phyloP scores from a whole-genome alignment of 306 rosid genomes.

The Cajanus cajan region DNA sequence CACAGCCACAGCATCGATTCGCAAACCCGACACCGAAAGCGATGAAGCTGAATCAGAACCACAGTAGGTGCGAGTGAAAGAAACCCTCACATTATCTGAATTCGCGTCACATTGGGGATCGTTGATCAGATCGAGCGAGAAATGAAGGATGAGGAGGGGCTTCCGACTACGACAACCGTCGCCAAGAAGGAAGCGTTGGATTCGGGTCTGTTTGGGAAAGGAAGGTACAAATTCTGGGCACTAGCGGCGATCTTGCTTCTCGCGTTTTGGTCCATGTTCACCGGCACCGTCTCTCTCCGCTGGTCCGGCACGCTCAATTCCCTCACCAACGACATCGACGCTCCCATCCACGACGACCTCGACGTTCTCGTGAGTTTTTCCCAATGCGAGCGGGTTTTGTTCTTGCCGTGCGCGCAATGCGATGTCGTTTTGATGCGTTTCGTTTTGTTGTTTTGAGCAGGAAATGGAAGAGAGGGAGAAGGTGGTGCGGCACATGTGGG shows the following conservation, averaged over 20 bases:
- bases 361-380: conserved; percentile 86
- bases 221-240: conserved; percentile 94
- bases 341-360: conserved; percentile 78
- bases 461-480: conserved; percentile 99
- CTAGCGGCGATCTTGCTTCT: conserved; percentile 85
- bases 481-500: conserved; percentile 98
- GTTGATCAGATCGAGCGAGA: conserved; percentile 38
- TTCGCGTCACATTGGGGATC: neutral
- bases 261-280: conserved; percentile 98
- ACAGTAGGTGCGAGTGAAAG: too few species aligned
- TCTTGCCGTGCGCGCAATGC: too few species aligned
- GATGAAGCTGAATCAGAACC: conserved; percentile 28
- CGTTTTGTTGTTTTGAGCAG: conserved; percentile 45
- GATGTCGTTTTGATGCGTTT: neutral
- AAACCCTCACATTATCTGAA: neutral
- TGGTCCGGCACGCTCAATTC: conserved; percentile 89
- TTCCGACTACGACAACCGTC: conserved; percentile 61
- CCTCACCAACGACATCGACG: conserved; percentile 56
- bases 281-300: conserved; percentile 94
- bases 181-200: conserved; percentile 63
- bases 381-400: too few species aligned
- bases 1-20: neutral
- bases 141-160: conserved; percentile 88
- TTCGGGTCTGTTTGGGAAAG: conserved; percentile 64
- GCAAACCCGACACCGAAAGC: conserved; percentile 19